Conservation (phyloP, 768 basidiomycete species). For the Plicaturopsis crispa region DNA sequence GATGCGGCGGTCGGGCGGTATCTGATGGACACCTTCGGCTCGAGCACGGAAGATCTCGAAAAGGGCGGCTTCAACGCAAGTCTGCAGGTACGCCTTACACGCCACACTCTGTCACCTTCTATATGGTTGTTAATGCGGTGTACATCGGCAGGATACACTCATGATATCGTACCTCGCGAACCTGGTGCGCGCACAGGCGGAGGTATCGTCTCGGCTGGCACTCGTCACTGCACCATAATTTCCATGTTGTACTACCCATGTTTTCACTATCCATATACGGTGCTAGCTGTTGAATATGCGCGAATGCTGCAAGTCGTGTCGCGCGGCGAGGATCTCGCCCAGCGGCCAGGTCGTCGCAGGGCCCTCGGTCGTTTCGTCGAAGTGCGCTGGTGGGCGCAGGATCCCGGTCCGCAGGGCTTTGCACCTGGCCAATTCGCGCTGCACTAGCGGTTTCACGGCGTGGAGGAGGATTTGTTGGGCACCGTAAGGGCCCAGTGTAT, state of each 20-base stretch:
- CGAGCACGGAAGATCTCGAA: slow-evolving; percentile 57
- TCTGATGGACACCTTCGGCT: slow-evolving; percentile 75
- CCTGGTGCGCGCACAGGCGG: slow-evolving; percentile 88
- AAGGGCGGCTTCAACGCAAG: slow-evolving; percentile 64
- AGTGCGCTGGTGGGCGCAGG: slow-evolving; percentile 16
- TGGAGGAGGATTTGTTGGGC: slow-evolving; percentile 84
- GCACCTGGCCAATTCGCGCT: slow-evolving; percentile 38
- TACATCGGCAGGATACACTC: slow-evolving; percentile 62
- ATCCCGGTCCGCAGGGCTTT: slow-evolving; percentile 42
- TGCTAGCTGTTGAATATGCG: slow-evolving; percentile 86
- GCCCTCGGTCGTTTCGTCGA: slow-evolving; percentile 22
- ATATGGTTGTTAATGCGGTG: slow-evolving; percentile 10
- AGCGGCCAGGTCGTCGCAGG: slow-evolving; percentile 95
- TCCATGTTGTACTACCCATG: no score
- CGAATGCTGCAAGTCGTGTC: slow-evolving; percentile 94
- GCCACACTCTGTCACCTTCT: neutral
- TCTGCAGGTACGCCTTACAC: slow-evolving; percentile 54
- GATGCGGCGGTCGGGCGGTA: slow-evolving; percentile 87
- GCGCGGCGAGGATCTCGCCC: slow-evolving; percentile 82
- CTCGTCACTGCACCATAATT: slow-evolving; percentile 49
- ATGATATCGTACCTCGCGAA: slow-evolving; percentile 95
- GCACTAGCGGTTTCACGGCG: slow-evolving; percentile 59
- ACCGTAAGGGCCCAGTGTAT: slow-evolving; percentile 87
- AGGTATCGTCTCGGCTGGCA: slow-evolving; percentile 82
- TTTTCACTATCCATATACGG: slow-evolving; percentile 5